Evolutionary conservation across 129 eudicot species (phyloP), one percentile per base, ranked within the genome.

Genomic region (Daucus carota): DNA sequence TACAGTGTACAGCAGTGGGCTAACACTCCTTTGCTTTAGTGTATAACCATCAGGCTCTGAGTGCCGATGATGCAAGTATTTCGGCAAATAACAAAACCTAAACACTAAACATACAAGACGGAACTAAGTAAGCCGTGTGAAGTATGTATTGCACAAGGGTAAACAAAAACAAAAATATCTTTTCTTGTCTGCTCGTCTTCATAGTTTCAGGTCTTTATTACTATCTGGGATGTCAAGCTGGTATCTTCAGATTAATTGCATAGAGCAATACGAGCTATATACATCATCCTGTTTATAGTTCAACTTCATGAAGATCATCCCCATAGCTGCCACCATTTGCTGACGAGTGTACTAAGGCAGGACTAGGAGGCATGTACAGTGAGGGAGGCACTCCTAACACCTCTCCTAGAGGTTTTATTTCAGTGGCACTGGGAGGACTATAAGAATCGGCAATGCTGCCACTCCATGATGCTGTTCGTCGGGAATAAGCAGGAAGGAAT

Each of bases 381-480:
- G 84, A 72, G 0, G 82, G 87, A 9, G 83, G 85, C 83, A 80
- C 84, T 28, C 90, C 82, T 66, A 88, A 74, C 29, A 83, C 81
- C 73, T 86, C 91, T 46, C 86, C 90, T 6, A 70, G 81, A 11
- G 96, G 86, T 82, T 77, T 88, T 32, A 75, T 62, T 54, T 81
- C 86, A 1, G 79, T 34, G 75, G 42, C 60, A 47, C 77, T 72
- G 15, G 80, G 84, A 81, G 83, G 85, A 34, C 82, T 79, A 46
- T 66, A 79, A 31, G 88, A 68, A 10, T 82, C 85, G 29, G 82
- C 78, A 0, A 77, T 80, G 73, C 88, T 82, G 40, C 96, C 99
- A 54, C 92, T 84, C 99, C 99, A 94, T 2, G 99, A 94, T 20
- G 88, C 89, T 41, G 98, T 89, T 47, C 99, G 93, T 63, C 99